Evolutionary conservation across 306 rosid genomes (phyloP), one percentile per base, ranked within the genome.

Genomic region (Cicer arietinum): DNA sequence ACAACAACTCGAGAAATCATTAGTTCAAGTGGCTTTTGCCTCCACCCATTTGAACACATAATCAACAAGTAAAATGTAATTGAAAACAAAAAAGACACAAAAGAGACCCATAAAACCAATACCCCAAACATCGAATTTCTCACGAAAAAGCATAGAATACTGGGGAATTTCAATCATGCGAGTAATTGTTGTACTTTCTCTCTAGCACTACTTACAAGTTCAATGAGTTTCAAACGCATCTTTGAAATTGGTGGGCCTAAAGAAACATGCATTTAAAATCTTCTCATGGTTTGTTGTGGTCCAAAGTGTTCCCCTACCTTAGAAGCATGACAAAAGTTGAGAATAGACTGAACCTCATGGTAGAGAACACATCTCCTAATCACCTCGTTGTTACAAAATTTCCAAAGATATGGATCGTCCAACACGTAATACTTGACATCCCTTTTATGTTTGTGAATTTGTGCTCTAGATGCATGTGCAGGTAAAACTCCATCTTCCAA

Each of bases 331-430:
- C 22, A 20, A 20, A 20, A 20, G 22, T 1, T 20, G 1, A 20
- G 1, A 20, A 20, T 51, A 51, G 18, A 51, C 3, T 6, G 0
- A 50, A 50, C 12, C 56, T 50, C 56, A 50, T 50, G 7, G 56
- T 51, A 5, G 18, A 16, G 56, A 5, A 51, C 56, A 51, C 56
- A 51, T 13, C 56, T 51, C 18, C 20, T 13, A 12, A 51, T 51
- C 18, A 51, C 56, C 1, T 51, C 18, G 13, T 13, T 18, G 13
- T 4, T 51, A 51, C 56, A 5, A 13, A 51, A 13, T 13, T 51
- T 51, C 56, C 56, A 51, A 51, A 51, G 56, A 51, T 51, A 51
- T 51, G 56, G 56, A 51, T 51, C 56, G 13, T 51, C 16, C 56
- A 16, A 51, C 6, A 51, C 56, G 13, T 51, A 51, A 8, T 44